phyloP scores from a whole-genome alignment of 2,329 filamentous ascomycete genomes.

The Onygena corvina region DNA sequence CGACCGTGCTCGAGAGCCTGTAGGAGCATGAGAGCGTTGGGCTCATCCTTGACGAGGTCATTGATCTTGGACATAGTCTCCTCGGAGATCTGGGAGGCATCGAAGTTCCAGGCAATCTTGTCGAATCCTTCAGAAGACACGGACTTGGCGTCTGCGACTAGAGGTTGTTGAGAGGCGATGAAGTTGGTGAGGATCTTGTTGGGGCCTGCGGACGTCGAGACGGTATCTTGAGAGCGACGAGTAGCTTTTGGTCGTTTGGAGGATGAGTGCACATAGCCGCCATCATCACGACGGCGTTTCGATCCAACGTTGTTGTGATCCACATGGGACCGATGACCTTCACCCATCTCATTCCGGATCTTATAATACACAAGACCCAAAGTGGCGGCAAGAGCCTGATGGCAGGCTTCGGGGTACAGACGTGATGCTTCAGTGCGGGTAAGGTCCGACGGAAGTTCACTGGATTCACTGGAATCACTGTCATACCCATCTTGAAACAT shows the following conservation, averaged over 20 bases:
- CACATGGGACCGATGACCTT: constrained; percentile 21
- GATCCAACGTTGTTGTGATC: constrained; percentile 13
- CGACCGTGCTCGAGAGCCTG: constrained; percentile 28
- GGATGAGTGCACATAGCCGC: constrained; percentile 23
- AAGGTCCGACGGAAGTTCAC: constrained; percentile 26
- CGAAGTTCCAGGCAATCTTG: constrained; percentile 27
- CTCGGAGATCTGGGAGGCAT: constrained; percentile 27
- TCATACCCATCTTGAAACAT: constrained; percentile 21
- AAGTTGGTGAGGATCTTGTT: constrained; percentile 8
- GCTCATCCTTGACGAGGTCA: constrained; percentile 28
- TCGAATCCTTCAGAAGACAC: constrained; percentile 24
- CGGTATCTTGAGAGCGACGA: constrained; percentile 22
- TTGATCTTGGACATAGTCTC: constrained; percentile 29
- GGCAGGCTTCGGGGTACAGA: constrained; percentile 29
- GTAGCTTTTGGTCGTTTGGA: constrained; percentile 28
- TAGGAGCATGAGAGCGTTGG: constrained; percentile 25
- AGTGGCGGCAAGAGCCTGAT: constrained; percentile 31
- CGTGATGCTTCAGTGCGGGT: constrained; percentile 28
- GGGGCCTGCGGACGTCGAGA: constrained; percentile 15
- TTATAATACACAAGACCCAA: constrained; percentile 32
- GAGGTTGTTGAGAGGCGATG: constrained; percentile 13
- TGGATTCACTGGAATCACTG: constrained; percentile 31
- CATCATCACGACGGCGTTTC: constrained; percentile 30
- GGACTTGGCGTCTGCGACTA: constrained; percentile 23
- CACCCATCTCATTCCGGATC: constrained; percentile 31